Evolutionary conservation across 1,284 basidiomycete species (phyloP), one percentile per base, ranked within the genome.

Genomic region (Cutaneotrichosporon spelunceum): DNA sequence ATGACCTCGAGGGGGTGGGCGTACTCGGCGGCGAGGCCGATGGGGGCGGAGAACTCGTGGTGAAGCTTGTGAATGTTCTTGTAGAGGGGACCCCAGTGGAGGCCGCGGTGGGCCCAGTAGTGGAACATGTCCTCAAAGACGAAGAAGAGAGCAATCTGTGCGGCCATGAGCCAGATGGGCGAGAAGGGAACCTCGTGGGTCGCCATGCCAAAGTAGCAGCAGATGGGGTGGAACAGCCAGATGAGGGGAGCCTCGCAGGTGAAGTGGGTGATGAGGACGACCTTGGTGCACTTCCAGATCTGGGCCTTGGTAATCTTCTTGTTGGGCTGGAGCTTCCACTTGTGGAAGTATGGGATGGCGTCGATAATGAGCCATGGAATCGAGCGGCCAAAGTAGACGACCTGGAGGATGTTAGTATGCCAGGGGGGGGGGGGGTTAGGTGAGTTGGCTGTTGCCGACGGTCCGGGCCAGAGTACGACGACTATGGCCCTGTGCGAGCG

Each of bases 1-100:
- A 94, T 85, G 59, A 94, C 90, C 79, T 97, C 93, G 14, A 91
- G 87, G 0, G 93, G 93, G 79, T 97, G 93, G 0, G 93, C 93
- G 75, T 97, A 99, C 80, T 99, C 96, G 14, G 96, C 95, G 9
- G 95, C 77, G 34, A 99, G 86, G 71, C 95, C 95, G 75, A 98
- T 97, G 0, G 95, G 95, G 23, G 95, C 94, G 23, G 90, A 90
- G 81, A 94, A 97, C 76, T 96, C 93, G 86, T 98, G 95, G 80
- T 98, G 91, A 52, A 93, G 83, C 83, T 98, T 98, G 87, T 99
- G 95, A 68, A 98, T 93, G 81, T 96, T 84, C 82, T 93, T 96
- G 86, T 99, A 99, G 61, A 99, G 83, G 4, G 87, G 82, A 59
- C 92, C 91, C 74, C 86, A 91, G 82, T 99, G 95, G 23, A 96